Percentiles rank a stretch among this genome's conserved stretches.
Evolutionary conservation across 208 protist genomes (phyloP).

Genomic region (Balamuthia mandrillaris): DNA sequence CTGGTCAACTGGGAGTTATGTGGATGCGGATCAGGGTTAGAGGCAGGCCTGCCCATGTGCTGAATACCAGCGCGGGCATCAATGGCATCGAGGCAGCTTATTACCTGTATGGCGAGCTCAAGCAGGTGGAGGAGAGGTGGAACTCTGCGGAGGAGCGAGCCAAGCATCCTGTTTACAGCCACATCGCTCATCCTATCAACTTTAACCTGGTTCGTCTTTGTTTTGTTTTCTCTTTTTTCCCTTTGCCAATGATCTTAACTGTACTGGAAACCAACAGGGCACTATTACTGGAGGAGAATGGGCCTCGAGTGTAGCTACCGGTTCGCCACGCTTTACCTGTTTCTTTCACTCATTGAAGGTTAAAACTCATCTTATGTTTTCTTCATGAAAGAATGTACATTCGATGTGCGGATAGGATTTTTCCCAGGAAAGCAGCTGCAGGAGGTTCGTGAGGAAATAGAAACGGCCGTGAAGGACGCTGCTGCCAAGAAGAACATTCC

Average conservation of each 20-base stretch:
- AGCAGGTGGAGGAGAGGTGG: conserved; percentile 51
- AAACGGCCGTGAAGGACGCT: conserved; percentile 22
- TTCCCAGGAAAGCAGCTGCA: conserved; percentile 48
- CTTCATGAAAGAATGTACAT: conserved; percentile 40
- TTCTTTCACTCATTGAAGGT: not conserved
- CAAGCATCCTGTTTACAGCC: conserved; percentile 16
- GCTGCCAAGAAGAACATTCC: conserved; percentile 44
- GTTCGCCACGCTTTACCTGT: not conserved
- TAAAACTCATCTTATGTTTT: not conserved
- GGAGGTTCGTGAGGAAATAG: conserved; percentile 8
- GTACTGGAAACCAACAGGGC: not conserved
- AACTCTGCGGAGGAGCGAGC: conserved; percentile 37
- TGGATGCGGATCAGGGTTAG: conserved; percentile 52
- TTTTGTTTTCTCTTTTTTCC: not conserved
- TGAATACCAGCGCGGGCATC: conserved; percentile 55
- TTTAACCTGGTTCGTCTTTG: conserved; percentile 50
- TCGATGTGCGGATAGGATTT: conserved; percentile 51
- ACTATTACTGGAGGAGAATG: conserved; percentile 59
- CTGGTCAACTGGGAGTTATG: conserved; percentile 54
- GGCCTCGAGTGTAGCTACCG: conserved; percentile 52
- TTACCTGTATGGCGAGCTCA: conserved; percentile 41
- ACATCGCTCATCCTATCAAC: conserved; percentile 53
- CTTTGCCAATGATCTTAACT: not conserved
- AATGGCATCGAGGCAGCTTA: conserved; percentile 60
- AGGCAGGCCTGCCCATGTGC: conserved; percentile 46